Evolutionary conservation across 2,329 filamentous ascomycete genomes (phyloP).

Genomic region (Fusarium sp.): DNA sequence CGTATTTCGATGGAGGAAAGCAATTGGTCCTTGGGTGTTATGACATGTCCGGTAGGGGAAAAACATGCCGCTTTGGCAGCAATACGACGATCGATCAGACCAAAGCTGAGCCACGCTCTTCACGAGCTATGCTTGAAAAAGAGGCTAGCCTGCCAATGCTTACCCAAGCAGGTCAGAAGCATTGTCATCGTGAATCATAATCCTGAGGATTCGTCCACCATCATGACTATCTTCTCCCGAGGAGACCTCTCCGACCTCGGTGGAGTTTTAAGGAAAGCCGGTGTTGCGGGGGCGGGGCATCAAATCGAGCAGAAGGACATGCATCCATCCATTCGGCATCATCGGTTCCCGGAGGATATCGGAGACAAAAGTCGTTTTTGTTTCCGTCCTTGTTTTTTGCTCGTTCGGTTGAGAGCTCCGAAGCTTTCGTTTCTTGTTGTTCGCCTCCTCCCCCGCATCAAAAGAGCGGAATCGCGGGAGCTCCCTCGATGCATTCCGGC

Average conservation of each 20-base stretch:
- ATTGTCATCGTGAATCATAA: slow-evolving; percentile 6
- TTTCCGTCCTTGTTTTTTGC: neutral
- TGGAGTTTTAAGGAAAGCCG: slow-evolving; percentile 26
- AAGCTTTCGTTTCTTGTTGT: neutral
- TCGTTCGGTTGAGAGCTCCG: slow-evolving; percentile 19
- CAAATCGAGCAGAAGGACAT: slow-evolving; percentile 10
- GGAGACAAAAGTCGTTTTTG: slow-evolving; percentile 19
- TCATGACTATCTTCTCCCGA: neutral
- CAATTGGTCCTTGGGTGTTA: slow-evolving; percentile 2
- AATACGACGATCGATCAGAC: slow-evolving; percentile 18
- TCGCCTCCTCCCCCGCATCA: slow-evolving; percentile 30
- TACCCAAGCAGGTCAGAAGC: neutral
- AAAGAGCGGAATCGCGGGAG: slow-evolving; percentile 33
- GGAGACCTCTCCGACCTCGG: slow-evolving; percentile 27
- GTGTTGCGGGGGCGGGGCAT: slow-evolving; percentile 40
- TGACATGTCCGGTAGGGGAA: slow-evolving; percentile 16
- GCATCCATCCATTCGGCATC: slow-evolving; percentile 18
- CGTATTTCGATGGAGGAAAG: neutral
- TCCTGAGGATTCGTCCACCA: neutral
- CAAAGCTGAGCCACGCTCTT: neutral
- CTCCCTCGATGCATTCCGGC: neutral
- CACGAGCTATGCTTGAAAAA: neutral
- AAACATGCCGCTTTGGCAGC: slow-evolving; percentile 8
- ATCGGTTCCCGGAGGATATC: slow-evolving; percentile 29
- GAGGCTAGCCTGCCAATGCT: neutral